These are phyloP conservation scores for Adansonia grandidieri DNA, from an alignment of 441 rosid genomes.

Conservation along the genomic window DNA sequence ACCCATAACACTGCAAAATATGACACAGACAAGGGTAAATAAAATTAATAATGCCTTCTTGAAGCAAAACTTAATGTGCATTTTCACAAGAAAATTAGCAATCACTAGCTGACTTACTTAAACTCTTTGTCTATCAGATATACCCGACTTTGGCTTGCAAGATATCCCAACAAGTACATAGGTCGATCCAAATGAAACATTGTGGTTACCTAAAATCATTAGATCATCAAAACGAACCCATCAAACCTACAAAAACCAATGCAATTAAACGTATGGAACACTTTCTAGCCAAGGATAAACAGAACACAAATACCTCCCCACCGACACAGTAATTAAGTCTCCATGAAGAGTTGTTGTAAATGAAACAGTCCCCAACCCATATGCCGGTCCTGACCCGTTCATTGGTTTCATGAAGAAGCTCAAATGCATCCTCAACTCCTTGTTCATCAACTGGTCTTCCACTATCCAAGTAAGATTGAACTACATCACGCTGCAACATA, in stretches of 20 bases:
- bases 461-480: constrained; percentile 81
- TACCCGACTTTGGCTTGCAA: constrained; percentile 94
- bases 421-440: constrained; percentile 99
- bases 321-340: constrained; percentile 99
- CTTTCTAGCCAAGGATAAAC: constrained; percentile 25
- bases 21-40: background rate
- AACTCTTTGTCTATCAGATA: constrained; percentile 97
- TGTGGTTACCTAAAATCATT: constrained; percentile 76
- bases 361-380: constrained; percentile 99
- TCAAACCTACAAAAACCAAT: constrained; percentile 20
- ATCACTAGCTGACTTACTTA: constrained; percentile 63
- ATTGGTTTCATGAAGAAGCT: constrained; percentile 95
- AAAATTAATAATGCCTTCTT: background rate
- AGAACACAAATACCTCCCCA: constrained; percentile 75
- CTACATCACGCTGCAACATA: constrained; percentile 73
- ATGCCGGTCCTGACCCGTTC: constrained; percentile 97
- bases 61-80: constrained; percentile 17
- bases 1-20: constrained; percentile 89
- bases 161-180: constrained; percentile 97
- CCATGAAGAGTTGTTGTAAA: constrained; percentile 94
- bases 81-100: constrained; percentile 22
- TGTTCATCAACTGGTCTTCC: constrained; percentile 91
- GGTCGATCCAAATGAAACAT: constrained; percentile 99
- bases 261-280: constrained; percentile 14
- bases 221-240: constrained; percentile 21